Conservation (phyloP, 352 stramenopile genomes). For the Phytophthora capsici region DNA sequence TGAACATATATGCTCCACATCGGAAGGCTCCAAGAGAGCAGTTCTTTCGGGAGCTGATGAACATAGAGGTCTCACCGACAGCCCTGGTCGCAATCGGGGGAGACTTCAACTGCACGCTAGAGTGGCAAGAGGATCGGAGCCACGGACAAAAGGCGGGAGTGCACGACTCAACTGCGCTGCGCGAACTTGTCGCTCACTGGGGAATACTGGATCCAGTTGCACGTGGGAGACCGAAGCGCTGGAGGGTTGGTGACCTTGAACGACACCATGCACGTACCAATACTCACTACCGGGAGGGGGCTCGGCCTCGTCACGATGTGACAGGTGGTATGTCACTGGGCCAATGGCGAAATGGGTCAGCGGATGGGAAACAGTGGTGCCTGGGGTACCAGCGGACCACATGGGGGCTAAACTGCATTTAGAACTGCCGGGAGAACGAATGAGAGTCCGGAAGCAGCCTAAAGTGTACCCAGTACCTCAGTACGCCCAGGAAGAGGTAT, state of each 20-base stretch:
- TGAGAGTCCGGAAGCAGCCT: not conserved
- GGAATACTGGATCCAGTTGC: not conserved
- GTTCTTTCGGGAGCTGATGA: not conserved
- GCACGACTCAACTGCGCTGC: not conserved
- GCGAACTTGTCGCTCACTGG: not conserved
- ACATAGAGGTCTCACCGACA: not conserved
- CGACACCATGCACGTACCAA: not conserved
- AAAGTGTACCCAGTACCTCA: not conserved
- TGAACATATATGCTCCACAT: constrained; percentile 1
- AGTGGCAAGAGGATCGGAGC: not conserved
- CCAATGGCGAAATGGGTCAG: not conserved
- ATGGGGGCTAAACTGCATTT: not conserved
- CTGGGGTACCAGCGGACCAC: not conserved
- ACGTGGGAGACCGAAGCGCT: not conserved
- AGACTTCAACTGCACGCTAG: too few species aligned
- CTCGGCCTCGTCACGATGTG: not conserved
- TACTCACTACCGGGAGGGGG: not conserved
- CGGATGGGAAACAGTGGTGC: not conserved
- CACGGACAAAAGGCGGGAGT: not conserved
- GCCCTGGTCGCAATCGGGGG: not conserved
- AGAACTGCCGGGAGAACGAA: not conserved
- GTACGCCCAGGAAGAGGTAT: not conserved
- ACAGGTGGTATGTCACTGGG: not conserved
- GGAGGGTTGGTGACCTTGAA: not conserved
- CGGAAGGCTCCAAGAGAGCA: not conserved